Conservation (phyloP, 805 yeast genomes). For the Wickerhamiella azyma region DNA sequence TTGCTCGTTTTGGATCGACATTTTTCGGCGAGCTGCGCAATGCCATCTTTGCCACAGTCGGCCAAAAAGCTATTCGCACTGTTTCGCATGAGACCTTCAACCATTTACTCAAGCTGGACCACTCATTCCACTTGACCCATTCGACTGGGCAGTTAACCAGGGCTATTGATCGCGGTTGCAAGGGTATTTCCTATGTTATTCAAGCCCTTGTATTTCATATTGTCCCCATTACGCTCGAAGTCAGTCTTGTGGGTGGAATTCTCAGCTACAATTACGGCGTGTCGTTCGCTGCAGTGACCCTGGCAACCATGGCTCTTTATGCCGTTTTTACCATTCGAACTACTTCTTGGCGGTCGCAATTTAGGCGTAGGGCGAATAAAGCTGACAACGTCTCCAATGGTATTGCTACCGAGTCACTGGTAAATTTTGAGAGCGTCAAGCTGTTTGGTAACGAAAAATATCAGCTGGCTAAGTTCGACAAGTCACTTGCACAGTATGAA, state of each 20-base stretch:
- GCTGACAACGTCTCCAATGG: slow-evolving; percentile 96
- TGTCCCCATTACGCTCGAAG: slow-evolving; percentile 83
- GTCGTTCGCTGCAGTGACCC: slow-evolving; percentile 77
- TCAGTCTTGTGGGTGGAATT: slow-evolving; percentile 83
- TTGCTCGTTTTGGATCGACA: slow-evolving; percentile 88
- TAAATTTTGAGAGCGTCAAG: slow-evolving; percentile 82
- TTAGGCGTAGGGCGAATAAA: slow-evolving; percentile 74
- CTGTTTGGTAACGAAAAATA: slow-evolving; percentile 81
- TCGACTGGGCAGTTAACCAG: slow-evolving; percentile 95
- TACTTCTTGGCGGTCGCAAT: slow-evolving; percentile 91
- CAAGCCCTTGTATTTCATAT: slow-evolving; percentile 97
- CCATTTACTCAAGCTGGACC: slow-evolving; percentile 71
- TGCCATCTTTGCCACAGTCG: slow-evolving; percentile 90
- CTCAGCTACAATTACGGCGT: slow-evolving; percentile 85
- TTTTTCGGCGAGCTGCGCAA: slow-evolving; percentile 88
- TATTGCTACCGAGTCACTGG: slow-evolving; percentile 84
- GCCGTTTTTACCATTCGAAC: slow-evolving; percentile 78
- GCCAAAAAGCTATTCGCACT: slow-evolving; percentile 81
- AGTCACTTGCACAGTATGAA: slow-evolving; percentile 60
- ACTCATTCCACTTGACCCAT: slow-evolving; percentile 75
- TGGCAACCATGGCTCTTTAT: slow-evolving; percentile 78
- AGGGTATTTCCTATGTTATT: slow-evolving; percentile 86
- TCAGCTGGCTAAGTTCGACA: slow-evolving; percentile 69
- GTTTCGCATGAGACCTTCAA: slow-evolving; percentile 81
- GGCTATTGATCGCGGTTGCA: slow-evolving; percentile 95